Evolutionary conservation across 1,284 basidiomycete genomes (phyloP).

Genomic region (Leccinum pachyderme): DNA sequence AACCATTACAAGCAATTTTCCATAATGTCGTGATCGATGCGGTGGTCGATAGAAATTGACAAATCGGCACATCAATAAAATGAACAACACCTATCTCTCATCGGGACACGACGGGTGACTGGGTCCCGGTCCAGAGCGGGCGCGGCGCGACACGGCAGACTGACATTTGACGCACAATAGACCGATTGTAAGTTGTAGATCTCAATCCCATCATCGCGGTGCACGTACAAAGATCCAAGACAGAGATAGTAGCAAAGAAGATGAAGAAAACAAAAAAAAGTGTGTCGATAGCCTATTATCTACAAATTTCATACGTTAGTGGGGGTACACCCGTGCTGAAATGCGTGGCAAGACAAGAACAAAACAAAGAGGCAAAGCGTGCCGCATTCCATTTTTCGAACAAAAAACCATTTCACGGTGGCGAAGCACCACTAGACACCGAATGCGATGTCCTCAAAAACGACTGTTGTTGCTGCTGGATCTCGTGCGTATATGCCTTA

Average conservation of each 20-base stretch:
- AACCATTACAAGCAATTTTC: background rate
- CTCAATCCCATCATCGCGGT: background rate
- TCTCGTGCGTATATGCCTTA: constrained; percentile 43
- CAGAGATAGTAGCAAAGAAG: background rate
- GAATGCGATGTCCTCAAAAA: constrained; percentile 56
- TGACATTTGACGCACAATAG: background rate
- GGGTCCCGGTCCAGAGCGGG: background rate
- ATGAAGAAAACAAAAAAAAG: background rate
- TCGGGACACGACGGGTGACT: background rate
- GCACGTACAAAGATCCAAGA: background rate
- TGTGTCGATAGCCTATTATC: background rate
- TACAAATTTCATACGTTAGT: background rate
- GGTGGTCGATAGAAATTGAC: background rate
- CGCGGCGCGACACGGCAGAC: background rate
- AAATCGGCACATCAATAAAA: too few species aligned
- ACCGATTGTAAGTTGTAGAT: background rate
- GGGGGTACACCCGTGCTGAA: background rate
- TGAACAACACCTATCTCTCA: background rate
- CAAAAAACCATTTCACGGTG: constrained; percentile 26
- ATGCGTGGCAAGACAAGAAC: background rate
- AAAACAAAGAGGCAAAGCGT: background rate
- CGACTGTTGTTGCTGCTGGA: constrained; percentile 50
- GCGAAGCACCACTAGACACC: constrained; percentile 42
- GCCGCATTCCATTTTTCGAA: background rate
- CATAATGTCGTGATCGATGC: background rate